phyloP scores from a whole-genome alignment of 73 alveolate genomes.

The Paramecium biaurelia region DNA sequence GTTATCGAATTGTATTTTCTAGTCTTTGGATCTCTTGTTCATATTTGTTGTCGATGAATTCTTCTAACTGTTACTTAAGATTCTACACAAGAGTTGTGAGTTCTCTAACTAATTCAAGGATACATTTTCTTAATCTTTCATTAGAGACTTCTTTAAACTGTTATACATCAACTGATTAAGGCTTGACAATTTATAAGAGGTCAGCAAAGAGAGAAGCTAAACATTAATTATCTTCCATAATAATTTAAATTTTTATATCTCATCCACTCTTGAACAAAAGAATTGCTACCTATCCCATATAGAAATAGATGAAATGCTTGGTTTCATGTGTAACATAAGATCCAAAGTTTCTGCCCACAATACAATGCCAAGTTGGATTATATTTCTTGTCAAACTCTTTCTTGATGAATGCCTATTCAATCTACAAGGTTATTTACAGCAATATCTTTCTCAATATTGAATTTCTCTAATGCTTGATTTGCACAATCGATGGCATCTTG shows the following conservation, averaged over 20 bases:
- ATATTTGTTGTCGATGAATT: neutral
- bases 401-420: conserved; percentile 94
- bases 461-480: conserved; percentile 94
- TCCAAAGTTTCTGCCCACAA: conserved; percentile 93
- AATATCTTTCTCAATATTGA: conserved; percentile 95
- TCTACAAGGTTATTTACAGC: conserved; percentile 65
- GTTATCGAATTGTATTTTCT: conserved; percentile 14
- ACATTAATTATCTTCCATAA: conserved; percentile 72
- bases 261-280: conserved; percentile 21
- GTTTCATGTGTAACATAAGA: conserved; percentile 98
- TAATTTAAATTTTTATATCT: conserved; percentile 56
- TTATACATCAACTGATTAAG: neutral
- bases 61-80: neutral
- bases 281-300: conserved; percentile 93
- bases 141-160: neutral
- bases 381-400: conserved; percentile 99
- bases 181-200: neutral
- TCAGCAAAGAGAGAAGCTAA: conserved; percentile 22
- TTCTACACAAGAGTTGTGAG: neutral
- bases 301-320: conserved; percentile 97
- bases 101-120: neutral
- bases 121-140: neutral
- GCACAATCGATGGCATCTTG: conserved; percentile 97
- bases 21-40: neutral
- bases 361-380: conserved; percentile 99